Conservation (phyloP, 352 stramenopile genomes). For the Nothophytophthora sp. region DNA sequence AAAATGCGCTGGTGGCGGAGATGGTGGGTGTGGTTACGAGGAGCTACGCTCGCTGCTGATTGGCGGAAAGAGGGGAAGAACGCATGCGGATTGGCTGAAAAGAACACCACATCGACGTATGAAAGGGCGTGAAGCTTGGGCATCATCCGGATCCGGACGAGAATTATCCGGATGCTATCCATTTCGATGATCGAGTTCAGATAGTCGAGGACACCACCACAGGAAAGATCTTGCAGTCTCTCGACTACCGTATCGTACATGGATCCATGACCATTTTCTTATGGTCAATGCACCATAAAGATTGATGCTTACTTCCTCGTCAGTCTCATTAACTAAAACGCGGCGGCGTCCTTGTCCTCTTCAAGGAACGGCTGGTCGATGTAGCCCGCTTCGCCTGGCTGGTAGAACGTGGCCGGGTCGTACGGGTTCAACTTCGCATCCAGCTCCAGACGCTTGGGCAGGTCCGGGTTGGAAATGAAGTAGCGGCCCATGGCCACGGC, state of each 20-base stretch:
- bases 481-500: constrained; percentile 48
- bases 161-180: no score
- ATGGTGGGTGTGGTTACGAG: constrained; percentile 4
- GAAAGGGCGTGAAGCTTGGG: background rate
- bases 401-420: constrained; percentile 37
- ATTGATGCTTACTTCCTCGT: no score
- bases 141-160: no score
- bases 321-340: constrained; percentile 8
- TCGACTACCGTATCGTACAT: no score
- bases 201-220: background rate
- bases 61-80: constrained; percentile 1
- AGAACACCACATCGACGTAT: constrained; percentile 4
- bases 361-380: constrained; percentile 39
- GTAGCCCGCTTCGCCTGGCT: constrained; percentile 32
- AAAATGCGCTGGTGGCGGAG: background rate
- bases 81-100: constrained; percentile 11
- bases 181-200: no score
- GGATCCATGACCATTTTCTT: no score
- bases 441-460: constrained; percentile 40
- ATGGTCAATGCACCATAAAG: no score
- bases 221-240: no score
- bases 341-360: constrained; percentile 3
- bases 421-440: constrained; percentile 40
- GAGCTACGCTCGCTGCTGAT: background rate
- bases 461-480: constrained; percentile 50